Evolutionary conservation across 108 stramenopile genomes (phyloP).

Genomic region (Epipyxis sp.): DNA sequence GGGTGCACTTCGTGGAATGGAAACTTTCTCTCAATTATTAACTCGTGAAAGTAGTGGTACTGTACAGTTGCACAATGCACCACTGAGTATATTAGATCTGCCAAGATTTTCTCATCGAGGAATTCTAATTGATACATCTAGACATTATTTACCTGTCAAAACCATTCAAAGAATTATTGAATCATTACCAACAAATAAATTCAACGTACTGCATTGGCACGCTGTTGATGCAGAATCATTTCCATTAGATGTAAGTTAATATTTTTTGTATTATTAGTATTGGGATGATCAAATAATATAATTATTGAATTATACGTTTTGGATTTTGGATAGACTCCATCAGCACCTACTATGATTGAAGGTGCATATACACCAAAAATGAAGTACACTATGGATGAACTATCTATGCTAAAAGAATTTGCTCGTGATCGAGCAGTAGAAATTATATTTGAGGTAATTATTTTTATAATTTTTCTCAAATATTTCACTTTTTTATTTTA

Average conservation of each 20-base stretch:
- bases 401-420: background rate
- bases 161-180: background rate
- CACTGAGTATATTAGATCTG: background rate
- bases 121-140: constrained; percentile 10
- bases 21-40: constrained; percentile 20
- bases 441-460: constrained; percentile 8
- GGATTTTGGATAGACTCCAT: constrained; percentile 29
- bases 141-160: constrained; percentile 17
- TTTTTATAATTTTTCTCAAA: no score
- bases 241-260: constrained; percentile 16
- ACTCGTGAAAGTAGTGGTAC: background rate
- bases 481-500: no score
- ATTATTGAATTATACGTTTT: no score
- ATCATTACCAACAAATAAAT: constrained; percentile 8
- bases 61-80: background rate
- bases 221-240: constrained; percentile 32
- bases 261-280: no score
- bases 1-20: constrained; percentile 26
- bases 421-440: constrained; percentile 9
- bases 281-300: no score
- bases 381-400: constrained; percentile 24
- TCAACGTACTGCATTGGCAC: constrained; percentile 33
- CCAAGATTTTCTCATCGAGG: constrained; percentile 19
- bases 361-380: constrained; percentile 21
- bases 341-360: constrained; percentile 5